phyloP scores from a whole-genome alignment of 352 stramenopile genomes.

The Aphanomyces invadans region DNA sequence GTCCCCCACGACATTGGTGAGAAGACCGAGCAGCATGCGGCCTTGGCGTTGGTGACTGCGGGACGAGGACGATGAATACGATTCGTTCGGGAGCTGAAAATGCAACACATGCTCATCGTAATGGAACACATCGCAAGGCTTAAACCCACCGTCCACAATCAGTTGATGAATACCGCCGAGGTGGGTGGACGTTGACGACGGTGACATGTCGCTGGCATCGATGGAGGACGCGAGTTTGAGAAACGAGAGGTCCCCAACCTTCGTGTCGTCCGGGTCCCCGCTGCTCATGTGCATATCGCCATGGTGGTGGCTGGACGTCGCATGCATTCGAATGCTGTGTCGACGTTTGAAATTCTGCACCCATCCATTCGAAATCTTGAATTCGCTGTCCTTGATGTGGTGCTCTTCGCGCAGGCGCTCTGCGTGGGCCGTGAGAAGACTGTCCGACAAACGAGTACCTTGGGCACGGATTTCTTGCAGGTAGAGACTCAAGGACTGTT shows the following conservation, averaged over 20 bases:
- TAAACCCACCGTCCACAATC: constrained; percentile 15
- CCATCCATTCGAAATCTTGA: constrained; percentile 27
- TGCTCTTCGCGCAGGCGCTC: constrained; percentile 15
- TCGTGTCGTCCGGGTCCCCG: not conserved
- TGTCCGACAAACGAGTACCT: constrained; percentile 16
- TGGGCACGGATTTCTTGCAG: constrained; percentile 15
- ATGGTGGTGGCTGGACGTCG: not conserved
- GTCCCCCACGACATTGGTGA: constrained; percentile 12
- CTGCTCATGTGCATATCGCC: not conserved
- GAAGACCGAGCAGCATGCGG: constrained; percentile 7
- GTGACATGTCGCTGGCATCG: not conserved
- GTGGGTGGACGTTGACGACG: too few relatives aligned
- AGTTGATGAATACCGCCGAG: constrained; percentile 6
- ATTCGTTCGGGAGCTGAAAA: not conserved
- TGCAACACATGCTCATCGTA: constrained; percentile 20
- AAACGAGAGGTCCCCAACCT: constrained; percentile 1
- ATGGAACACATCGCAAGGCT: constrained; percentile 18
- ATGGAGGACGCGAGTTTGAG: not conserved
- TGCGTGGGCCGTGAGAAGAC: constrained; percentile 16
- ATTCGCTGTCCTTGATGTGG: constrained; percentile 23
- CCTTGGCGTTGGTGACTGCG: not conserved
- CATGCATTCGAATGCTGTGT: constrained; percentile 23
- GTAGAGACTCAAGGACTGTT: constrained; percentile 11
- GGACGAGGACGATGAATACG: too few relatives aligned
- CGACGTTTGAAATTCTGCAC: constrained; percentile 24